phyloP scores from a whole-genome alignment of 2,329 filamentous ascomycete genomes.

The Beauveria rudraprayagi region DNA sequence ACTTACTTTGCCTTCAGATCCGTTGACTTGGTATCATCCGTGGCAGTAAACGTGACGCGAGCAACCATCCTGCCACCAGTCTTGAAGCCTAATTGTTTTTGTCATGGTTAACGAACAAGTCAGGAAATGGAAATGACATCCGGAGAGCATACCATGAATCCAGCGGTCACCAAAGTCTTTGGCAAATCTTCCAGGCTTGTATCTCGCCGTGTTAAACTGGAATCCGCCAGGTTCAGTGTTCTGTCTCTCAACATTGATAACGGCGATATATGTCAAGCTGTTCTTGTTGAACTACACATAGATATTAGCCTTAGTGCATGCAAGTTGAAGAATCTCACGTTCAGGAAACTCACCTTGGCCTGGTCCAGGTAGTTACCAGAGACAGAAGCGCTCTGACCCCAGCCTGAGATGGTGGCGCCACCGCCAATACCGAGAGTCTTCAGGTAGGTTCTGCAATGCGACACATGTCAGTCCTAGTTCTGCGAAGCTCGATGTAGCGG shows the following conservation, averaged over 20 bases:
- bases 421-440: neutral
- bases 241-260: neutral
- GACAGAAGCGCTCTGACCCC: neutral
- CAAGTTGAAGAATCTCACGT: too few relatives aligned
- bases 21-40: neutral
- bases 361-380: neutral
- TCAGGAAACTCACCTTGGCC: neutral
- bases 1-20: neutral
- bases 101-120: neutral
- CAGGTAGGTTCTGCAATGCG: neutral
- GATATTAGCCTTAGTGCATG: neutral
- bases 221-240: neutral
- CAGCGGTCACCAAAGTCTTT: neutral
- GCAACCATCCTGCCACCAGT: neutral
- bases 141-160: neutral
- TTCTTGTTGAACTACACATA: neutral
- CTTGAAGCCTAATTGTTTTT: neutral
- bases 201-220: neutral
- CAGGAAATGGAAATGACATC: neutral
- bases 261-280: neutral
- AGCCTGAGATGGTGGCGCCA: neutral
- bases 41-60: neutral
- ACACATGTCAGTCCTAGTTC: neutral
- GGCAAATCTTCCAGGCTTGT: neutral
- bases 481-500: neutral